These are phyloP conservation scores for Mollisiaceae sp. DNA, from an alignment of 2,329 filamentous ascomycete species.

Conservation along the genomic window DNA sequence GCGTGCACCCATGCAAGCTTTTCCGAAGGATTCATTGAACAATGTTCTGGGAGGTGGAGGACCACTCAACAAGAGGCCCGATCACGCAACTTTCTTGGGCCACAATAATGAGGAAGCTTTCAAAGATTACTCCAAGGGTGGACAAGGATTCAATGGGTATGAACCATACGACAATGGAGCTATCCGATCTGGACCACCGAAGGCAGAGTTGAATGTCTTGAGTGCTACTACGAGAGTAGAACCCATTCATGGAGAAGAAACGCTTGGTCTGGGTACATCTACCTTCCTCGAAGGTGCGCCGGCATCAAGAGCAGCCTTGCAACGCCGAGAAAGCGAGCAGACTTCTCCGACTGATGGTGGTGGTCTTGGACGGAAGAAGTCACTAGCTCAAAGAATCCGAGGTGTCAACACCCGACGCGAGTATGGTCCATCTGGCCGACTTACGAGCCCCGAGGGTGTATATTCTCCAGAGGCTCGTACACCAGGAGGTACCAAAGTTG, in stretches of 20 bases:
- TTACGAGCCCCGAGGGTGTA: conserved; percentile 59
- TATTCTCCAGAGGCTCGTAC: conserved; percentile 45
- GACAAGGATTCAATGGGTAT: conserved; percentile 46
- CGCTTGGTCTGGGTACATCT: conserved; percentile 84
- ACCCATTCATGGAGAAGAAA: conserved; percentile 83
- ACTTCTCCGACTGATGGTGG: conserved; percentile 55
- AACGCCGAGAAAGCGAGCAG: conserved; percentile 74
- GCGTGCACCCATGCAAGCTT: conserved; percentile 93
- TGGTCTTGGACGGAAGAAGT: conserved; percentile 88
- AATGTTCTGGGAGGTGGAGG: conserved; percentile 89
- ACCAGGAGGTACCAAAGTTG: conserved; percentile 43
- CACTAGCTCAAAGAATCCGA: conserved; percentile 87
- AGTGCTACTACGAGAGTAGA: conserved; percentile 72
- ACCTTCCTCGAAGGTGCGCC: conserved; percentile 96
- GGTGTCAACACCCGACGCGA: conserved; percentile 77
- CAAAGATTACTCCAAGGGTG: conserved; percentile 67
- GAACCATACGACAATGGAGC: conserved; percentile 50
- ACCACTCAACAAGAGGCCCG: conserved; percentile 79
- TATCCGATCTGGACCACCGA: conserved; percentile 43
- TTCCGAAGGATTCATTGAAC: conserved; percentile 90
- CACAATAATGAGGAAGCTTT: conserved; percentile 82
- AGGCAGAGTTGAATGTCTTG: conserved; percentile 54
- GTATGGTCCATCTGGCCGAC: conserved; percentile 61
- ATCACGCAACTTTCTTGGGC: conserved; percentile 89
- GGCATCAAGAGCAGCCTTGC: conserved; percentile 79